A percentile compares a stretch with the other conserved stretches of the same genome.
These are phyloP conservation scores for Gnomoniopsis sp. DNA, from an alignment of 2,329 filamentous ascomycete species.

Conservation along the genomic window DNA sequence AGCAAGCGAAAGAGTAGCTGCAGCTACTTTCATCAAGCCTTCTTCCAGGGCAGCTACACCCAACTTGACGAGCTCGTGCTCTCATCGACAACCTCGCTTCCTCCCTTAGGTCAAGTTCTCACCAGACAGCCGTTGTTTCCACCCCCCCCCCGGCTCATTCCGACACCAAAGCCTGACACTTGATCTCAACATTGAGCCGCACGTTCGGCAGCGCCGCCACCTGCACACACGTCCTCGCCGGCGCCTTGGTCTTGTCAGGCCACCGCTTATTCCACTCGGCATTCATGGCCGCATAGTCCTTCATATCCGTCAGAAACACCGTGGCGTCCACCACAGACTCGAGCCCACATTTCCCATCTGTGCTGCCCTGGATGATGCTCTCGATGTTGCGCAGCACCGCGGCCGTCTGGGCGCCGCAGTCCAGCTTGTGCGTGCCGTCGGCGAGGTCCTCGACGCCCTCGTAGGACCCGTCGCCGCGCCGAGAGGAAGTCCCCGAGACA, in stretches of 20 bases:
- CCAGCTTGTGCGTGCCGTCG: constrained; percentile 25
- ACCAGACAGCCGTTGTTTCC: too few relatives aligned
- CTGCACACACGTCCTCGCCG: constrained; percentile 31
- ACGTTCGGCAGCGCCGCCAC: constrained; percentile 30
- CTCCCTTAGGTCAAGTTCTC: not conserved
- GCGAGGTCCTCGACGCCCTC: constrained; percentile 26
- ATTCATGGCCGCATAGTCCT: constrained; percentile 32
- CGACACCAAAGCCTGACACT: constrained; percentile 23
- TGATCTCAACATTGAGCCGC: constrained; percentile 31
- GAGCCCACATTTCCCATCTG: constrained; percentile 25
- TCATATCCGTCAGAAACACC: constrained; percentile 30
- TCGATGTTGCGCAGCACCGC: constrained; percentile 32
- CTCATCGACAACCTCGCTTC: not conserved
- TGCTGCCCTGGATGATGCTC: constrained; percentile 28
- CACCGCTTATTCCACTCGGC: constrained; percentile 33
- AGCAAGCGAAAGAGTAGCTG: too few relatives aligned
- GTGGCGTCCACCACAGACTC: constrained; percentile 32
- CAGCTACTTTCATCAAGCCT: too few relatives aligned
- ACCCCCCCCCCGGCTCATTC: not conserved
- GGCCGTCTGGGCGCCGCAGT: constrained; percentile 30
- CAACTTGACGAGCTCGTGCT: too few relatives aligned
- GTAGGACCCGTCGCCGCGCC: constrained; percentile 30
- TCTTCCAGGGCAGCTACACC: too few relatives aligned
- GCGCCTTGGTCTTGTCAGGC: constrained; percentile 29
- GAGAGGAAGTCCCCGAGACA: constrained; percentile 31